Base-by-base conservation (phyloP, 2,329 filamentous ascomycete species). In the Coniochaeta sp. region DNA sequence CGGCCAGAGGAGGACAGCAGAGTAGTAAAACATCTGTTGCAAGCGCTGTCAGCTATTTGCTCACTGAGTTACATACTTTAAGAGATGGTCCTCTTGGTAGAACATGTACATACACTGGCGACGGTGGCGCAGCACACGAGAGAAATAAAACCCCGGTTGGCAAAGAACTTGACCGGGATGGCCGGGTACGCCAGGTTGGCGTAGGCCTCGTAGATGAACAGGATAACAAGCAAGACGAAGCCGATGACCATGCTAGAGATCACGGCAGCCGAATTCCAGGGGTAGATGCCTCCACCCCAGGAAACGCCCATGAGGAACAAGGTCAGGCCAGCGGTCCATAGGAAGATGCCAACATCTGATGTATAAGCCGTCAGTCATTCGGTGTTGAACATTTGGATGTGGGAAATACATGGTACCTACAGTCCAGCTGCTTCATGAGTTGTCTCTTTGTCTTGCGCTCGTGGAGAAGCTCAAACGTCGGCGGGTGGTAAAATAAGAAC, bases 401-500 rank as follows among this genome's bases (percentile, higher is more conserved):
- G n/a, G n/a, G n/a, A n/a, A n/a, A n/a, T n/a, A n/a, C n/a, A n/a
- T n/a, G n/a, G n/a, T 17, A 6, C 26, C 17, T 30, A 28, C 47
- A 79, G 62, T 79, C 72, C 10, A 74, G 69, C 22, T 71, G 67
- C 44, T 69, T 73, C 1, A 75, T 61, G 14, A 74, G 57, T 60
- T 74, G 68, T 38, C 62, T 65, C 63, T 73, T 73, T 4, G 70
- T 73, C 65, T 73, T 74, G 26, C 68, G 65, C 30, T 74, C 72
- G 58, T 75, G 74, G 0, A 76, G 67, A 5, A 75, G 70, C 14
- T 72, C 67, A 55, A 75, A 76, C 0, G 69, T 71, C 1, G 74
- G 73, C 6, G 74, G 74, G 58, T 74, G 70, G 63, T 77, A 77
- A 62, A 74, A 76, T 62, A 74, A 55, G 63, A 71, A 71, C 19